A percentile compares a stretch with the other conserved stretches of the same genome.
Conservation (phyloP, 768 basidiomycete genomes). For the Boletus subcaerulescens region DNA sequence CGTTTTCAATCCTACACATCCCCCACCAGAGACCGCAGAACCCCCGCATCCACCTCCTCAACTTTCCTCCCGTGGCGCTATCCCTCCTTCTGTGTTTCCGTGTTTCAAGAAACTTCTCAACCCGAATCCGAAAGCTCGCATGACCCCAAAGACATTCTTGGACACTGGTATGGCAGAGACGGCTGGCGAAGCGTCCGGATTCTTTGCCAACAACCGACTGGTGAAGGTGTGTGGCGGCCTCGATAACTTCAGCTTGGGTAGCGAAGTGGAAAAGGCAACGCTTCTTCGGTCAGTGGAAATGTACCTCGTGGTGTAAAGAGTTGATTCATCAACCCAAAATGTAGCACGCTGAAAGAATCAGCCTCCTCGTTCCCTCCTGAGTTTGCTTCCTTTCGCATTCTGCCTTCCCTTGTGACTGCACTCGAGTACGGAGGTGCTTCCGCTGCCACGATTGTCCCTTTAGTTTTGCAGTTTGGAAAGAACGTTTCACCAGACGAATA, state of each 20-base stretch:
- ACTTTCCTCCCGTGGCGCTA: constrained; percentile 71
- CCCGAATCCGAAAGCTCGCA: constrained; percentile 78
- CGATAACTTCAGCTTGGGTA: constrained; percentile 78
- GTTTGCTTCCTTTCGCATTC: constrained; percentile 80
- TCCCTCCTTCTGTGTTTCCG: constrained; percentile 73
- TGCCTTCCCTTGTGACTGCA: constrained; percentile 80
- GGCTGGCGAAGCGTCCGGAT: constrained; percentile 57
- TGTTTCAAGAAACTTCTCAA: constrained; percentile 86
- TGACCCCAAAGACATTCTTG: constrained; percentile 74
- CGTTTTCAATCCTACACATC: constrained; percentile 84
- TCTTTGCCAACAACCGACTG: constrained; percentile 79
- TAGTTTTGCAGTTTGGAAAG: constrained; percentile 78
- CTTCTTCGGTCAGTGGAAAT: constrained; percentile 57
- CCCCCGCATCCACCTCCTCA: constrained; percentile 77
- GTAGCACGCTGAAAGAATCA: constrained; percentile 75
- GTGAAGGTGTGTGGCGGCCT: constrained; percentile 83
- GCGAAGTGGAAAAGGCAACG: constrained; percentile 73
- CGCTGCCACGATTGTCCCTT: constrained; percentile 74
- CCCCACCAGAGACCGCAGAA: constrained; percentile 61
- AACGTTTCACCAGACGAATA: constrained; percentile 72
- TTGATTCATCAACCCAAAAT: neutral
- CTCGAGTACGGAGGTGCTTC: constrained; percentile 77
- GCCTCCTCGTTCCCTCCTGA: constrained; percentile 79
- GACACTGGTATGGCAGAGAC: constrained; percentile 75
- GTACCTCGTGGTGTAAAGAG: neutral